These are phyloP conservation scores for Parachaetomium inaequale DNA, from an alignment of 495 filamentous ascomycete genomes.

Conservation along the genomic window DNA sequence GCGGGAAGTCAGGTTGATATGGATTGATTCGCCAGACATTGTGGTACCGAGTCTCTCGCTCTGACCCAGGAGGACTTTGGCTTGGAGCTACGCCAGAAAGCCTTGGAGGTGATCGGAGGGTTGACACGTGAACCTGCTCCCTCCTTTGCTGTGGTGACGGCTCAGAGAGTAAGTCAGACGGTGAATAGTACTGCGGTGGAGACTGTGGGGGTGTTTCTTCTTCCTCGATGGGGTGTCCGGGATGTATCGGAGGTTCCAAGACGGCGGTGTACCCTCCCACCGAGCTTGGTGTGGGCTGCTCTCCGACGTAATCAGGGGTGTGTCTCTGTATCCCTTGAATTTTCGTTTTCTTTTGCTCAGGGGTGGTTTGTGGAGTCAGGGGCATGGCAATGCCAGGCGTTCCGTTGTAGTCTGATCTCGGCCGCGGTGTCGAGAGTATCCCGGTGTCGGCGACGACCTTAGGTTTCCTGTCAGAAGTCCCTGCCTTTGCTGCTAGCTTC, in stretches of 20 bases:
- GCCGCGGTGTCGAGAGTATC: neutral
- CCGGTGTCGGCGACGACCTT: neutral
- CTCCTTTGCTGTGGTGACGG: too few relatives aligned
- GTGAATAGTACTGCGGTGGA: too few relatives aligned
- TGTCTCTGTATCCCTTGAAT: neutral
- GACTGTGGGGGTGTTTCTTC: too few relatives aligned
- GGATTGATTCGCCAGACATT: neutral
- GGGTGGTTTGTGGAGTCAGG: neutral
- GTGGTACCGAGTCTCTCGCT: neutral
- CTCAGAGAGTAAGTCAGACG: too few relatives aligned
- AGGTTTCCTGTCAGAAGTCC: neutral
- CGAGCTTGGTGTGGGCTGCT: neutral
- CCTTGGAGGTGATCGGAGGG: too few relatives aligned
- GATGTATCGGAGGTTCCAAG: too few relatives aligned
- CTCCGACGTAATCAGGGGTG: neutral
- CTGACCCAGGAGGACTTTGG: neutral
- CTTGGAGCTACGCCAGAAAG: rapidly evolving
- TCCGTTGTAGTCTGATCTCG: neutral
- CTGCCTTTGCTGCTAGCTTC: neutral
- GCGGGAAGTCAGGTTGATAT: neutral
- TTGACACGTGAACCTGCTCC: neutral
- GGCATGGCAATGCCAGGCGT: neutral
- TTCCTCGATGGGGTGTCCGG: too few relatives aligned
- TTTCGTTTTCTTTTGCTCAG: neutral
- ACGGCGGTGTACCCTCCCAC: too few relatives aligned